Conservation (phyloP, 768 basidiomycete species). For the Psilocybe subaeruginosa region DNA sequence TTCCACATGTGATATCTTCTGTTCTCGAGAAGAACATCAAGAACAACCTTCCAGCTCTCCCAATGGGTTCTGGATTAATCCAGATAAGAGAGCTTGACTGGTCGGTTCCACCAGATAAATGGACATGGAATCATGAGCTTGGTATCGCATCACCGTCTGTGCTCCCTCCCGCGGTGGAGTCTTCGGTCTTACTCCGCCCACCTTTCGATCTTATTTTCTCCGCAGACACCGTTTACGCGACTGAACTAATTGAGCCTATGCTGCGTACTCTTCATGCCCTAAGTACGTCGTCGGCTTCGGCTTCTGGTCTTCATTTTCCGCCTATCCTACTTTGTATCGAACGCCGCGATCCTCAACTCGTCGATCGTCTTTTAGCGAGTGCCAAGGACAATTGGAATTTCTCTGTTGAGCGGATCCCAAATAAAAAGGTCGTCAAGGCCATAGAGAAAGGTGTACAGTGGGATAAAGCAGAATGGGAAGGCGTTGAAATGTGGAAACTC, state of each 20-base stretch:
- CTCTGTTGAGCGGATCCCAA: constrained; percentile 57
- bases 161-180: constrained; percentile 19
- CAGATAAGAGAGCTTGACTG: constrained; percentile 74
- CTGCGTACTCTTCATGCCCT: constrained; percentile 67
- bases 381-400: constrained; percentile 63
- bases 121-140: constrained; percentile 54
- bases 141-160: constrained; percentile 33
- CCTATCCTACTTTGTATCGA: constrained; percentile 72
- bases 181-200: constrained; percentile 37
- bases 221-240: constrained; percentile 80
- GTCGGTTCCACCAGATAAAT: constrained; percentile 55
- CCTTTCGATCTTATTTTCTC: constrained; percentile 81
- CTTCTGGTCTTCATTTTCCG: constrained; percentile 39
- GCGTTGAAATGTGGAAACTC: constrained; percentile 79
- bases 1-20: constrained; percentile 59
- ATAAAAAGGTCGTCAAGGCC: constrained; percentile 59
- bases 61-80: constrained; percentile 45
- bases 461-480: constrained; percentile 77
- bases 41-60: constrained; percentile 42
- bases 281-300: constrained; percentile 37
- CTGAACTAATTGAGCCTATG: constrained; percentile 66
- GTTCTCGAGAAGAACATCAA: constrained; percentile 68
- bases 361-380: constrained; percentile 58
- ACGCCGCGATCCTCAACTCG: constrained; percentile 70
- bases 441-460: constrained; percentile 64